Evolutionary conservation across 306 rosid species (phyloP), one percentile per base, ranked within the genome.

Genomic region (Mimosa bimucronata): DNA sequence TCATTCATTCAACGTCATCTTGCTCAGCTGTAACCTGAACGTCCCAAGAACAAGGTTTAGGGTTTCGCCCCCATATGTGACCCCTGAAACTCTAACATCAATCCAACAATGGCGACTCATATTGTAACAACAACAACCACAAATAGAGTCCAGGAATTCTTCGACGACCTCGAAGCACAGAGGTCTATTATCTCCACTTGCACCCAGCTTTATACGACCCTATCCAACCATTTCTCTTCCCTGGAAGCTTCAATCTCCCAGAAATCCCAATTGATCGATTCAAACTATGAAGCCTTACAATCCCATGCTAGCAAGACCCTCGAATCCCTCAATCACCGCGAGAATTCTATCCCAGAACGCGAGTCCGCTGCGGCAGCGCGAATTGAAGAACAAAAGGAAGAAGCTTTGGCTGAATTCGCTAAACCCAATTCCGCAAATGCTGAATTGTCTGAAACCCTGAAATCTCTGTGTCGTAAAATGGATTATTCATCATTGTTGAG

Each of bases 391-490:
- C 92, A 81, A 74, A 91, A 68, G 78, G 81, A 69, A 9, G 83
- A 90, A 9, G 90, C 96, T 19, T 60, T 92, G 19, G 84, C 90
- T 6, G 96, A 84, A 23, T 58, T 92, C 79, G 83, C 44, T 13
- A 72, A 71, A 5, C 64, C 79, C 9, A 2, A 28, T 26, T 75
- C 87, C 6, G 53, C 58, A 1, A 50, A 48, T 7, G 66, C 40
- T 31, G 89, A 91, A 40, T 48, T 92, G 30, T 74, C 90, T 3
- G 87, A 79, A 42, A 73, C 88, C 13, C 77, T 92, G 72, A 91
- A 80, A 26, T 88, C 90, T 13, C 30, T 89, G n/a, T 91, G 86
- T 15, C 84, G 91, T 68, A 89, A 77, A 78, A 91, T 92, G 97
- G 96, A 92, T 23, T 81, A 89, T 1, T 77, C 85, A 19, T 87